These are phyloP conservation scores for Ettlia oleoabundans DNA, from an alignment of 139 green algal species.

Conservation along the genomic window DNA sequence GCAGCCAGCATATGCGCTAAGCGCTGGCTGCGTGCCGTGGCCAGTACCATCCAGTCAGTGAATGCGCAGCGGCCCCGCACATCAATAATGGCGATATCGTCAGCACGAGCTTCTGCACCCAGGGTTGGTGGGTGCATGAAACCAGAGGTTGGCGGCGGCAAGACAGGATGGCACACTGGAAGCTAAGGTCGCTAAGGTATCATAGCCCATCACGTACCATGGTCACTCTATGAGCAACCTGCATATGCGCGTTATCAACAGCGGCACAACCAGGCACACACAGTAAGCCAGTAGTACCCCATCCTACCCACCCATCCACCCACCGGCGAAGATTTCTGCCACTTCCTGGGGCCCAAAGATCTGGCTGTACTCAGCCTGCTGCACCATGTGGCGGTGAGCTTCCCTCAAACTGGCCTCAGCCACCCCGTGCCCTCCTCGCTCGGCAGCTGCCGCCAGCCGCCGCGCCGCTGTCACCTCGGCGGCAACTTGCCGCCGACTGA, in stretches of 20 bases:
- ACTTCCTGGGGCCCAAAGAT: constrained; percentile 16
- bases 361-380: not conserved
- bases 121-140: too few species aligned
- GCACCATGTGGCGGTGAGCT: constrained; percentile 12
- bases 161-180: too few species aligned
- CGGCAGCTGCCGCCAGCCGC: not conserved
- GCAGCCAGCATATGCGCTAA: constrained; percentile 32
- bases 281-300: not conserved
- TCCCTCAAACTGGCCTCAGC: not conserved
- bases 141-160: too few species aligned
- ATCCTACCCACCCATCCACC: not conserved
- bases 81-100: constrained; percentile 44
- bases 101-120: constrained; percentile 29
- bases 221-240: too few species aligned
- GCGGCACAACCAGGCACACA: not conserved
- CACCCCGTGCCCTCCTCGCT: constrained; percentile 2
- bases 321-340: constrained; percentile 25
- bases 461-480: not conserved
- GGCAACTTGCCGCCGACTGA: constrained; percentile 17
- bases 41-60: constrained; percentile 52
- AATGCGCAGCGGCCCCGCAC: constrained; percentile 41
- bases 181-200: too few species aligned
- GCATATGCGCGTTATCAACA: too few species aligned
- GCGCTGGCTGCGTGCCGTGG: constrained; percentile 31
- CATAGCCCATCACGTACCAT: too few species aligned